Percentiles rank a stretch among this genome's conserved stretches.
Conservation (phyloP, 257 asterid genomes). For the Capsicum rhomboideum region DNA sequence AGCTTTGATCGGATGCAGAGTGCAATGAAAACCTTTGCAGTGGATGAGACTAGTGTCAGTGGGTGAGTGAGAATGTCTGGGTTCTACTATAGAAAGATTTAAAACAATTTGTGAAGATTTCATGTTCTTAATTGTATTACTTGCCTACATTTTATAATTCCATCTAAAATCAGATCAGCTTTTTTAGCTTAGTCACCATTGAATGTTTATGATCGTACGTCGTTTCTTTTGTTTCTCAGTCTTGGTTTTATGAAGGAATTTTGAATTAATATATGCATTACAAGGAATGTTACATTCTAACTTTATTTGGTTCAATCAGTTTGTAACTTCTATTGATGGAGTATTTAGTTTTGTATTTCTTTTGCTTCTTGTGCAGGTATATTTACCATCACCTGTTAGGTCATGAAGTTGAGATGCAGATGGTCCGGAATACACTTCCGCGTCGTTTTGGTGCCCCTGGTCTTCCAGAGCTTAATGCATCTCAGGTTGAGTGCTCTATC, state of each 20-base stretch:
- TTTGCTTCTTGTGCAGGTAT: conserved; percentile 43
- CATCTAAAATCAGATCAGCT: neutral
- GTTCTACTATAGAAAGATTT: neutral
- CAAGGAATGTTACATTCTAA: neutral
- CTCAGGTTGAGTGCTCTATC: conserved; percentile 53
- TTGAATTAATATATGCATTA: neutral
- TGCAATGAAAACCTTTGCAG: conserved; percentile 98
- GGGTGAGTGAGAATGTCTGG: conserved; percentile 52
- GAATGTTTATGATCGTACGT: neutral
- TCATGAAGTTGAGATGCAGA: conserved; percentile 99
- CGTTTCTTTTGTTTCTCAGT: neutral
- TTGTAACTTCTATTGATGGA: neutral
- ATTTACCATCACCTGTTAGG: conserved; percentile 96
- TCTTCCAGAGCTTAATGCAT: conserved; percentile 97
- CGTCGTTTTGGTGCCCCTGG: conserved; percentile 99
- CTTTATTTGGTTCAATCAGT: neutral
- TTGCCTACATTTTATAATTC: neutral
- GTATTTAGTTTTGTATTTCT: neutral
- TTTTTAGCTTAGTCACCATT: neutral
- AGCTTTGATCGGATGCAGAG: conserved; percentile 99
- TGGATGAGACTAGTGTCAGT: conserved; percentile 99
- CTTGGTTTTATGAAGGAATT: neutral
- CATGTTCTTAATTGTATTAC: neutral
- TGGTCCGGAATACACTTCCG: conserved; percentile 94
- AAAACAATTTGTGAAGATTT: neutral